These are phyloP conservation scores for Emydomyces testavorans DNA, from an alignment of 2,329 filamentous ascomycete species.

Conservation along the genomic window DNA sequence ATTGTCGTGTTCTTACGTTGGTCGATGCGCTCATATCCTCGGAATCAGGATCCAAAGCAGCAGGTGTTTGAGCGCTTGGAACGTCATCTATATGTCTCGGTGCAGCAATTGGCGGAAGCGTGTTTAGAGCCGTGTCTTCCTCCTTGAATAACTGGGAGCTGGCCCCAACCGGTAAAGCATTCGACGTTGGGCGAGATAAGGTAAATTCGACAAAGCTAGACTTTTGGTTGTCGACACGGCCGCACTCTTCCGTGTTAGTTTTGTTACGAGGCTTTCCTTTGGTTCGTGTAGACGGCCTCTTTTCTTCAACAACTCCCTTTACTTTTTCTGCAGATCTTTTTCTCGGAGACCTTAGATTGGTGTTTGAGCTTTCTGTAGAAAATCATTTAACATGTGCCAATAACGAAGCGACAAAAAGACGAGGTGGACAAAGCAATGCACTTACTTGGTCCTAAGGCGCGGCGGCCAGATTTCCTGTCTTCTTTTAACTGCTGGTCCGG, in stretches of 20 bases:
- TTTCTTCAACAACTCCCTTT: constrained; percentile 3
- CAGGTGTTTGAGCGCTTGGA: not conserved
- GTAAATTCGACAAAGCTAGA: not conserved
- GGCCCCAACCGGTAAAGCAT: not conserved
- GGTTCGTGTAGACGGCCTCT: not conserved
- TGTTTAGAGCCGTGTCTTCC: not conserved
- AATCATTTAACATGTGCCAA: constrained; percentile 1
- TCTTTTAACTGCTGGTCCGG: constrained; percentile 9
- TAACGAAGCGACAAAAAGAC: constrained; percentile 1
- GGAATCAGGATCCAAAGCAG: not conserved
- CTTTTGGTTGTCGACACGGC: not conserved
- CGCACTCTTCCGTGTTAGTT: not conserved
- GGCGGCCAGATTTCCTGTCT: constrained; percentile 9
- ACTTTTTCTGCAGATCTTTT: constrained; percentile 18
- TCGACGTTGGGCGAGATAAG: not conserved
- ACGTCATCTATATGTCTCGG: not conserved
- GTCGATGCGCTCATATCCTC: not conserved
- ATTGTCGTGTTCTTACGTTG: constrained; percentile 10
- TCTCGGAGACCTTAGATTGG: constrained; percentile 29
- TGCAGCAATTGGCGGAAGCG: not conserved
- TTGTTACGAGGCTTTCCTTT: not conserved
- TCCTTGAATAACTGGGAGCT: not conserved
- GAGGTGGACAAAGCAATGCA: constrained; percentile 4
- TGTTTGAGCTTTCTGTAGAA: constrained; percentile 39
- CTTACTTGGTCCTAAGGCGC: constrained; percentile 34